Evolutionary conservation across 2,329 filamentous ascomycete species (phyloP).

Genomic region (Trichoderma brevicompactum): DNA sequence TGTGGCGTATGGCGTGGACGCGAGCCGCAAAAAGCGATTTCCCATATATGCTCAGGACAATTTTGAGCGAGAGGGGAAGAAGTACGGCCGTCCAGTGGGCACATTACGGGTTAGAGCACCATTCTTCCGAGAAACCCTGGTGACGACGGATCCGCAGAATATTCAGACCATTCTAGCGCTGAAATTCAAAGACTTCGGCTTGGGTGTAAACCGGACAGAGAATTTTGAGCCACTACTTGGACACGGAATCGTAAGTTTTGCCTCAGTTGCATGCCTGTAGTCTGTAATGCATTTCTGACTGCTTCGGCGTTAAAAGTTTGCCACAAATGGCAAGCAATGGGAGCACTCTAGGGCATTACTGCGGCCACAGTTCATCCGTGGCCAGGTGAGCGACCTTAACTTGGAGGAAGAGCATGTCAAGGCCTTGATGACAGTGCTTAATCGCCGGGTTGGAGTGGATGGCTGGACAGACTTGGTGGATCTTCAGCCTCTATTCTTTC

Average conservation of each 20-base stretch:
- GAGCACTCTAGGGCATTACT: constrained; percentile 45
- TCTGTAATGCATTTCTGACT: background rate
- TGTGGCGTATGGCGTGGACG: constrained; percentile 26
- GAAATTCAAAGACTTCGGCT: constrained; percentile 37
- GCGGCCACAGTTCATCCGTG: constrained; percentile 47
- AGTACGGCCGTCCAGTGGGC: constrained; percentile 31
- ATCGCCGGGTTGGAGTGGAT: constrained; percentile 37
- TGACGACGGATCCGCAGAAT: constrained; percentile 37
- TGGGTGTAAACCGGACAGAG: constrained; percentile 35
- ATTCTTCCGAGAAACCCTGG: constrained; percentile 32
- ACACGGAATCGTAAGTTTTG: constrained; percentile 41
- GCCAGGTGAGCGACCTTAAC: constrained; percentile 50
- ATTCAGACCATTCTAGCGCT: constrained; percentile 38
- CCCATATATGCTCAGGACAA: constrained; percentile 28
- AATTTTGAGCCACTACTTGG: constrained; percentile 49
- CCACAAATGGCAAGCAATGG: constrained; percentile 44
- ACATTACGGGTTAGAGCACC: constrained; percentile 31
- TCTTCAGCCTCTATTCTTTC: constrained; percentile 53
- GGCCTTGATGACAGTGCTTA: constrained; percentile 37
- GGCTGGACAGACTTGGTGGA: constrained; percentile 46
- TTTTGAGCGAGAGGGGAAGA: constrained; percentile 9
- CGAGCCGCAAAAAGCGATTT: constrained; percentile 31
- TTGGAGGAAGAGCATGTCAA: constrained; percentile 47
- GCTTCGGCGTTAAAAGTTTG: constrained; percentile 35
- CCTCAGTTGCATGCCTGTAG: background rate